Base-by-base conservation (phyloP, 2,329 filamentous ascomycete genomes). In the Cyanodermella asteris region DNA sequence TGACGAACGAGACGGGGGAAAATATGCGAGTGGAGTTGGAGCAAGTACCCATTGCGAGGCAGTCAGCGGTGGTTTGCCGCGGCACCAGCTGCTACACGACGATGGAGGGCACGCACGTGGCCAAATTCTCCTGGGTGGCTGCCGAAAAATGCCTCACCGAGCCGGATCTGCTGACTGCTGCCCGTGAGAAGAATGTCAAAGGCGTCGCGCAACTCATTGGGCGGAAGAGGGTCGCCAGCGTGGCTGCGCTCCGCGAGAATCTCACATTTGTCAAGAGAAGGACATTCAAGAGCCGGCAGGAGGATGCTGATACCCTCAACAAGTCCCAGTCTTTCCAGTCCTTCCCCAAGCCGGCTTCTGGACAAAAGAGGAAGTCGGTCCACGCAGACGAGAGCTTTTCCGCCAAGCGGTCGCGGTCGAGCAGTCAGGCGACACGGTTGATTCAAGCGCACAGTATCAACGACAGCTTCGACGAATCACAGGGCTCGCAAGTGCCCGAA, bases 111-210 rank as follows among this genome's bases (percentile, higher is more conserved):
- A 23, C 37, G 18, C 31, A 34, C 18, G 34, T 47, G 6, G 36
- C 39, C n/a, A 46, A 47, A 31, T 46, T 46, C 29, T 37, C 38
- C 21, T 46, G 35, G 40, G 33, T 30, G n/a, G n/a, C n/a, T n/a
- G n/a, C 35, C 19, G 35, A 43, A 20, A 41, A 39, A 36, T 36
- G 34, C 27, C 19, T 27, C 19, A 24, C 31, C 6, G 42, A 45
- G 28, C 30, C 28, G 21, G 31, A 43, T 16, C 30, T 38, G 16
- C 38, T 46, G 18, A 38, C 39, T 20, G 26, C 33, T 20, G 31
- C 29, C 17, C 10, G 27, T 13, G 27, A 40, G 24, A 40, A 25
- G 28, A 37, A 33, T 27, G 36, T 44, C 13, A 34, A 36, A 15
- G 35, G 40, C 15, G 31, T 46, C 34, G 32, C 40, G 24, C 29